Conservation (phyloP, 495 filamentous ascomycete genomes). For the Pyrenula massariospora region DNA sequence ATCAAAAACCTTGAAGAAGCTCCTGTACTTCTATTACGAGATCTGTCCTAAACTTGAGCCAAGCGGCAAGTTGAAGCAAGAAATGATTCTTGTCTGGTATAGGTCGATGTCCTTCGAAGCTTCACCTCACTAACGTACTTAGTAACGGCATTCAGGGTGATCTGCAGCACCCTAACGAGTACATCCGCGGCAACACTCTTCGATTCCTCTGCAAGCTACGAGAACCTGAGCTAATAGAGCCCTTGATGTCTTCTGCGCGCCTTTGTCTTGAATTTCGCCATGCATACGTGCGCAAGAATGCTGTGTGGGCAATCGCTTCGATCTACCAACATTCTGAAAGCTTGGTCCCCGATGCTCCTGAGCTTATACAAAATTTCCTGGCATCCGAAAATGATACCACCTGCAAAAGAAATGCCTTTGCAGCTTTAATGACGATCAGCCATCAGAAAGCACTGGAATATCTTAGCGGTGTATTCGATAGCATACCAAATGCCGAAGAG, state of each 20-base stretch:
- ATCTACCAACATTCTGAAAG: constrained; percentile 86
- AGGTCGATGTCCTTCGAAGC: constrained; percentile 12
- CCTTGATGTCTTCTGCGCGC: constrained; percentile 81
- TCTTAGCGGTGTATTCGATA: constrained; percentile 82
- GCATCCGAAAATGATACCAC: constrained; percentile 87
- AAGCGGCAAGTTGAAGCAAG: constrained; percentile 90
- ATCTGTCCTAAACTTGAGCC: constrained; percentile 93
- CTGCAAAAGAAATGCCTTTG: constrained; percentile 97
- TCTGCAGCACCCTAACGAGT: constrained; percentile 95
- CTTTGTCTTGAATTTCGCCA: constrained; percentile 91
- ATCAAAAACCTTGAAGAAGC: constrained; percentile 92
- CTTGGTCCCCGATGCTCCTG: constrained; percentile 90
- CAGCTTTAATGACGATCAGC: constrained; percentile 78
- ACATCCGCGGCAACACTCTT: constrained; percentile 90
- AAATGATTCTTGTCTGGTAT: constrained; percentile 99
- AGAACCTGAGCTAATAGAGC: constrained; percentile 92
- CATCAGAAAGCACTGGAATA: constrained; percentile 89
- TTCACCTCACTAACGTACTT: neutral
- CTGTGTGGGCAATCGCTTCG: constrained; percentile 85
- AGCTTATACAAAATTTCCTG: constrained; percentile 82
- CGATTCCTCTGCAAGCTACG: constrained; percentile 94
- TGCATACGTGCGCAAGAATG: constrained; percentile 96
- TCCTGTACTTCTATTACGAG: constrained; percentile 98
- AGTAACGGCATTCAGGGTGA: constrained; percentile 98
- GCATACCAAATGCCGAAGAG: constrained; percentile 88